Base-by-base conservation (phyloP, 192 early-diverging fungal species). In the Geranomyces michiganensis region DNA sequence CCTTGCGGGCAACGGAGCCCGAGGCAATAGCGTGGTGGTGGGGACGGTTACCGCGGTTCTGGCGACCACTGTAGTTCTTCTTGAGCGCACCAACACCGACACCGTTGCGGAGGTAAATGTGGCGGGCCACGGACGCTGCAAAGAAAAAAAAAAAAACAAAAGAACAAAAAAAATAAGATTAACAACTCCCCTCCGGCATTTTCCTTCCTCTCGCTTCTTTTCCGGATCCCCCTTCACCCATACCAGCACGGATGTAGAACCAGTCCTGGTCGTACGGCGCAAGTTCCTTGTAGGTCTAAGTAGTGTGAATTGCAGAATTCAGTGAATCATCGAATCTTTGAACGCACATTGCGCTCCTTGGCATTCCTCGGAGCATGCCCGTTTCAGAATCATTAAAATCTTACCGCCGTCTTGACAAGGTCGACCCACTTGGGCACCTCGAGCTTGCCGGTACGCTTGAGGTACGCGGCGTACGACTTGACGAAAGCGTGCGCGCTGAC, bases 401-500 rank as follows among this genome's bases (percentile, higher is more conserved):
- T n/a, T n/a, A n/a, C n/a, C 36, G 90, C 94, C 72, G 97, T 98
- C 90, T 99, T 99, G 88, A 96, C 96, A 75, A 96, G 79, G 84
- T 99, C 97, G 77, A 94, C 92, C 96, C 96, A 99, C 84, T 93
- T 94, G 79, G 97, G 97, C 73, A 99, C 92, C 79, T 94, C 92
- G 79, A 99, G 91, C 90, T 96, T 96, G 79, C 97, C 97, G 68
- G 94, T 92, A 77, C 92, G 90, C 92, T 98, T 99, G 77, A 99
- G 88, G 90, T 99, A 96, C 74, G 93, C 97, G 78, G 97, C 94
- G 83, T 98, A 98, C 67, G 97, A 93, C 85, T 92, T 92, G 84
- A 97, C 91, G 86, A 98, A 98, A 63, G 87, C 92, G 82, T 96
- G 94, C 63, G 96, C 81, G 84, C 85, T 85, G 70, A 99, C 96